Conservation (phyloP, 768 basidiomycete species). For the Hygrocybe punicea region DNA sequence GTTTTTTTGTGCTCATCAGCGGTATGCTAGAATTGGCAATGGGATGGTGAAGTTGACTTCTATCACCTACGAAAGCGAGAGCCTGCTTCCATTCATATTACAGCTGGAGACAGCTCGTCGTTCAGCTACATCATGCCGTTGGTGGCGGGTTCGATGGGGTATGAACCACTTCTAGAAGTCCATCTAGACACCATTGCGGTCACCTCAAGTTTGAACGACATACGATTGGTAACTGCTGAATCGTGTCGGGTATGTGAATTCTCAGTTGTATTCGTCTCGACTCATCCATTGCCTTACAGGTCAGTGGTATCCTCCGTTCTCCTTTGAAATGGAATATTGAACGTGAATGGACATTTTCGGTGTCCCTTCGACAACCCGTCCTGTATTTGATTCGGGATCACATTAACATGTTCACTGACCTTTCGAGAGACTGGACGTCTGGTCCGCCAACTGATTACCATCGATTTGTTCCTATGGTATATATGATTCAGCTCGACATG, state of each 20-base stretch:
- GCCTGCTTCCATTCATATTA: constrained; percentile 68
- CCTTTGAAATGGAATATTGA: constrained; percentile 80
- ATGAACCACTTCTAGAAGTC: constrained; percentile 73
- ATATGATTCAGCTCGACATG: constrained; percentile 65
- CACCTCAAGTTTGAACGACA: constrained; percentile 85
- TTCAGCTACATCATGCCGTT: constrained; percentile 84
- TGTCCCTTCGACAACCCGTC: constrained; percentile 66
- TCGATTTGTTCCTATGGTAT: constrained; percentile 81
- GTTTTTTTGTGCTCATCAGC: constrained; percentile 6
- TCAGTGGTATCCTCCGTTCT: constrained; percentile 71
- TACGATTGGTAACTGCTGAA: constrained; percentile 70
- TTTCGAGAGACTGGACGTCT: constrained; percentile 88
- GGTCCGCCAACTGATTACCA: constrained; percentile 78
- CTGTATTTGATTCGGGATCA: constrained; percentile 88
- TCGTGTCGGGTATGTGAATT: constrained; percentile 62
- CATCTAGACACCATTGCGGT: constrained; percentile 77
- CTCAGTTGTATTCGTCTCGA: background rate
- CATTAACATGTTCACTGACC: constrained; percentile 88
- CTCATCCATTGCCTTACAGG: constrained; percentile 32
- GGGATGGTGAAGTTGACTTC: constrained; percentile 60
- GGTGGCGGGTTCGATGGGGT: constrained; percentile 69
- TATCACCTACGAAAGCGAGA: constrained; percentile 56
- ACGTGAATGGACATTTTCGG: constrained; percentile 75
- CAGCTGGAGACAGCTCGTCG: constrained; percentile 76
- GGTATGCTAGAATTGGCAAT: constrained; percentile 77